Base-by-base conservation (phyloP, 83 land plant species). In the Isoetes engelmannii region DNA sequence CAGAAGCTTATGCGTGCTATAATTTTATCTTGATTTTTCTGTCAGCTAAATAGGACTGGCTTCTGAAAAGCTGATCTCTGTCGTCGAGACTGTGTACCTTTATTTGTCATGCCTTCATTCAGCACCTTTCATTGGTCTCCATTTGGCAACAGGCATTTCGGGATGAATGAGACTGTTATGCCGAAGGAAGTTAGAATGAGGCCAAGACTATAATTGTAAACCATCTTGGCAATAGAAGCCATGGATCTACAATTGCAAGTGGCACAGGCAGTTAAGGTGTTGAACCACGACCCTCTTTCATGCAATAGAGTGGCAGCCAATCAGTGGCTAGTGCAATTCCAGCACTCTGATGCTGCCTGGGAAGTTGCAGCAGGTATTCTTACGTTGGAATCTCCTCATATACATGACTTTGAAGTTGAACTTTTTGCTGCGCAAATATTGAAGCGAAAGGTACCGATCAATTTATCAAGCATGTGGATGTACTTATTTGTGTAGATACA, bases 341-440 rank as follows among this genome's bases (percentile, higher is more conserved):
- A 92, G 80, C 85, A 92, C 49, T 75, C 83, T 61, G 85, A 90
- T 67, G 83, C 86, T 13, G 98, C 92, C 45, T 92, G 98, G 98
- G 86, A 92, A 59, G 89, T 87, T 37, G 92, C 92, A 65, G 86
- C 90, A 19, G 77, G 85, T 12, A 82, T 92, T 63, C 92, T 92
- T 75, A 76, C 92, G 51, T 68, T 80, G 65, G 72, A 77, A 54
- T 80, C 70, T 10, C 58, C 51, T 45, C 51, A 51, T 49, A 4
- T 53, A n/a, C 74, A 74, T 44, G 77, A 76, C 72, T 85, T 83
- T 60, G 97, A 92, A 63, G 75, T 89, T 47, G 80, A 85, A 57
- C 89, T 92, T 70, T 92, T 92, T 74, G 89, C 98, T 43, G 89
- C 96, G 17, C 98, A 92, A 74, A 83, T 92, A 72, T 84, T 92